Evolutionary conservation across 768 basidiomycete genomes (phyloP), one percentile per base, ranked within the genome.

Genomic region (Mycena capillaripes): DNA sequence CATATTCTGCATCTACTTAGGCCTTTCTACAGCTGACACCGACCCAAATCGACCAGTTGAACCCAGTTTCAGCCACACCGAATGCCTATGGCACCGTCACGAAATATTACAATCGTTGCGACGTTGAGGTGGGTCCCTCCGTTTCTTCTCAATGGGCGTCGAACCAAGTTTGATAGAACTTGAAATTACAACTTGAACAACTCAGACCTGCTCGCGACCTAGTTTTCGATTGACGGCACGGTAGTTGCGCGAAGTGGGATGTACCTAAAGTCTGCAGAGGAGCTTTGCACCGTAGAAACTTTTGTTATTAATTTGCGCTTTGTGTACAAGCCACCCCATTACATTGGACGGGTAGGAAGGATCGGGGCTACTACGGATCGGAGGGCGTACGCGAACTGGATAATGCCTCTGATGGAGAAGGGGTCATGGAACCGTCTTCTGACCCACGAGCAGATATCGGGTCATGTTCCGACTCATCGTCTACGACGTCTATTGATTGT

Each of bases 341-440:
- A n/a, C 85, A 73, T 86, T 86, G 55, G 85, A 82, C 42, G 76
- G 83, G 68, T 84, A 84, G n/a, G n/a, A n/a, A 23, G 85, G 87
- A 14, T 84, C 84, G 21, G 89, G 88, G 69, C 89, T 90, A n/a
- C n/a, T n/a, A 56, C 85, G 86, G 62, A 97, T 93, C 19, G 96
- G 96, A 36, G 95, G 96, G 96, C 6, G 96, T 97, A 38, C 92
- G 91, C n/a, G 96, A 97, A 78, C 92, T 94, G 10, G 95, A 95
- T 7, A 94, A 95, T 2, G 88, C 92, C 72, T 92, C 91, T 30
- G 95, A 95, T 36, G 95, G 95, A 8, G 93, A 93, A n/a, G 95
- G 94, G 12, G 94, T 95, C 92, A 95, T 93, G 7, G 94, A 92
- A 36, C 94, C 95, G 78, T 95, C 95, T 76, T 95, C 96, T n/a